Evolutionary conservation across 225 moss, liverwort and hornwort species (phyloP).

Genomic region (Physcomitrellopsis africana): DNA sequence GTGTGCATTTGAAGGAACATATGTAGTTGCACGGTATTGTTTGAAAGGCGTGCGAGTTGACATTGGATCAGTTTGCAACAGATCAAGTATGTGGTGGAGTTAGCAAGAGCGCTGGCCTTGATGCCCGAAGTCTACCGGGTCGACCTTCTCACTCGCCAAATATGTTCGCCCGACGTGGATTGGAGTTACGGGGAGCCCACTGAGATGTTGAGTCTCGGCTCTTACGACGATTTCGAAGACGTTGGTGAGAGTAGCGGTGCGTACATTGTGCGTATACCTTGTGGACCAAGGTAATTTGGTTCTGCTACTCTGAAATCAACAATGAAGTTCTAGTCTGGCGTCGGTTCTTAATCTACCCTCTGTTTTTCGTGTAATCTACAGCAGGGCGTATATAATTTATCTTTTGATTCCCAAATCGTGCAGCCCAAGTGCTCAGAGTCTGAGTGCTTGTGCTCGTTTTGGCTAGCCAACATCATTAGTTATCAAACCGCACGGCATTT

Average conservation of each 20-base stretch:
- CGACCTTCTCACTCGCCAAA: slow-evolving; percentile 79
- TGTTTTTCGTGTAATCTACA: slow-evolving; percentile 5
- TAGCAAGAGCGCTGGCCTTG: slow-evolving; percentile 71
- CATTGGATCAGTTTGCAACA: slow-evolving; percentile 39
- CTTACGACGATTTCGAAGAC: slow-evolving; percentile 55
- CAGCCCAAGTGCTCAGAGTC: neutral
- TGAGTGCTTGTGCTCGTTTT: neutral
- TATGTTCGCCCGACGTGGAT: slow-evolving; percentile 72
- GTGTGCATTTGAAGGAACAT: slow-evolving; percentile 7
- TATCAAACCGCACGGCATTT: neutral
- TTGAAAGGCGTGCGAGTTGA: slow-evolving; percentile 17
- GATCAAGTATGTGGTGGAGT: slow-evolving; percentile 87
- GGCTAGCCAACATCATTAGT: neutral
- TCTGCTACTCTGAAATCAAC: neutral
- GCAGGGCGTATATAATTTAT: slow-evolving; percentile 1
- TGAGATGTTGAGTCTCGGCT: slow-evolving; percentile 67
- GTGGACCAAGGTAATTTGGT: slow-evolving; percentile 63
- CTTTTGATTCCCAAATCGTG: neutral
- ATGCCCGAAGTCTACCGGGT: slow-evolving; percentile 85
- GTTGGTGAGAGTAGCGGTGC: slow-evolving; percentile 84
- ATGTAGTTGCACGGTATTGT: neutral
- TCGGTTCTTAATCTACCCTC: slow-evolving; percentile 1
- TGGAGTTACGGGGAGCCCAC: slow-evolving; percentile 89
- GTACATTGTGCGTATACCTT: slow-evolving; percentile 86
- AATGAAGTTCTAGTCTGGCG: neutral